Conservation (phyloP, 2,329 filamentous ascomycete species). For the Exophiala bonariae region DNA sequence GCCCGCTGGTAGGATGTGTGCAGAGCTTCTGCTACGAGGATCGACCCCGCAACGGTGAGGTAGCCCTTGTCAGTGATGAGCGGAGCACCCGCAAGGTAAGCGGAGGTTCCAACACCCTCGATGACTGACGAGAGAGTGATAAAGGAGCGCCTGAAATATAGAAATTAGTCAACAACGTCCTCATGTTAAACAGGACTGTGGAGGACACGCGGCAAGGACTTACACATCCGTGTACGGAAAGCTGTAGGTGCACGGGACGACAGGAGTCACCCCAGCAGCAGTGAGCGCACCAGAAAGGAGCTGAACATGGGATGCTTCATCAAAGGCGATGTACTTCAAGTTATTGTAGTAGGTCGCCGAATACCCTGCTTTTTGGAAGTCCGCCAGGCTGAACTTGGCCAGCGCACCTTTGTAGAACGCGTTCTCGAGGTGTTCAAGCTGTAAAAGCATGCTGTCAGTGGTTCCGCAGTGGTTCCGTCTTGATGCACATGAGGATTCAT, state of each 20-base stretch:
- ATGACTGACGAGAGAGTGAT: constrained; percentile 68
- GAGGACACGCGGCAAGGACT: neutral
- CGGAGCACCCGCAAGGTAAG: constrained; percentile 66
- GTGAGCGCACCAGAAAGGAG: constrained; percentile 62
- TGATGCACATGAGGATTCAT: too few species aligned
- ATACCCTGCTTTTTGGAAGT: constrained; percentile 65
- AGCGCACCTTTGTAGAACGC: constrained; percentile 72
- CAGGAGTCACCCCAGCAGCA: constrained; percentile 62
- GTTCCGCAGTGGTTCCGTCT: too few species aligned
- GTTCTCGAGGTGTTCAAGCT: constrained; percentile 70
- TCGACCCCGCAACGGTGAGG: constrained; percentile 66
- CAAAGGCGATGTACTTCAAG: constrained; percentile 61
- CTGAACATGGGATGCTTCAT: constrained; percentile 63
- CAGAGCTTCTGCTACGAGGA: constrained; percentile 66
- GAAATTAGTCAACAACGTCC: too few species aligned
- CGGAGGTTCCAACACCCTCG: constrained; percentile 50
- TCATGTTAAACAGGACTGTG: too few species aligned
- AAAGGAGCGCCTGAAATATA: constrained; percentile 62
- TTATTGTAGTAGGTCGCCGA: constrained; percentile 55
- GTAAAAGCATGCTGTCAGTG: too few species aligned
- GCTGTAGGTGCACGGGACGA: constrained; percentile 69
- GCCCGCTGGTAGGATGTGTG: constrained; percentile 72
- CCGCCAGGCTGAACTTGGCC: constrained; percentile 61
- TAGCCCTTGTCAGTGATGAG: constrained; percentile 60
- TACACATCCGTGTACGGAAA: constrained; percentile 56